Evolutionary conservation across 2,329 filamentous ascomycete genomes (phyloP), one percentile per base, ranked within the genome.

Genomic region (Alternaria solani): DNA sequence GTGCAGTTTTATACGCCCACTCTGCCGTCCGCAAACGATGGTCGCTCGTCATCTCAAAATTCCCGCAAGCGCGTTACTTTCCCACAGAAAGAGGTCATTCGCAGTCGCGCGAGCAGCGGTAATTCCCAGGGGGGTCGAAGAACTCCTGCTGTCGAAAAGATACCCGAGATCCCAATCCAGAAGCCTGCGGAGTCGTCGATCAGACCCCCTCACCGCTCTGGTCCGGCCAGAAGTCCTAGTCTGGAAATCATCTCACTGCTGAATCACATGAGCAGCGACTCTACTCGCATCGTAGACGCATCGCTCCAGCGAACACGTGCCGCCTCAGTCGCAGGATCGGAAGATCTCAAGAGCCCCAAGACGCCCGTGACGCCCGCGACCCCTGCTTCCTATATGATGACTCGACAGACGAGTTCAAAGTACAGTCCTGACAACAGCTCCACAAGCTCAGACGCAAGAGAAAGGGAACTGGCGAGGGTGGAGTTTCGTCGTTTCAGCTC

Each of bases 401-500:
- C 34, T 9, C 32, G 41, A 9, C 32, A 57, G 20, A 47, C 55
- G 12, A 52, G 48, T 6, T 59, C 51, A 32, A 49, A 38, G 28
- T 66, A 55, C 38, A 59, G 36, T 32, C 38, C 43, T 49, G 63
- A 59, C 25, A 38, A 60, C 32, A 54, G 51, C 18, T 59, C 54
- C 0, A 60, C 64, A 5, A 67, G 64, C 28, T 56, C 59, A 7
- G 61, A 70, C 20, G 64, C 59, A 16, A 48, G 58, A 20, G 61
- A 67, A 34, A 39, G 44, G 4, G 60, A 51, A 11, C 44, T 48
- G 4, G 68, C 68, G 26, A 63, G 70, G 23, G 60, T 64, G 7
- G 69, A 71, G 47, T 70, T 68, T 47, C 38, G 57, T 8, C 51
- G 64, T 26, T 69, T 73, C 20, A 70, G 66, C 47, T 71, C 59